These are phyloP conservation scores for Dryas drummondii DNA, from an alignment of 306 rosid genomes.

Conservation along the genomic window DNA sequence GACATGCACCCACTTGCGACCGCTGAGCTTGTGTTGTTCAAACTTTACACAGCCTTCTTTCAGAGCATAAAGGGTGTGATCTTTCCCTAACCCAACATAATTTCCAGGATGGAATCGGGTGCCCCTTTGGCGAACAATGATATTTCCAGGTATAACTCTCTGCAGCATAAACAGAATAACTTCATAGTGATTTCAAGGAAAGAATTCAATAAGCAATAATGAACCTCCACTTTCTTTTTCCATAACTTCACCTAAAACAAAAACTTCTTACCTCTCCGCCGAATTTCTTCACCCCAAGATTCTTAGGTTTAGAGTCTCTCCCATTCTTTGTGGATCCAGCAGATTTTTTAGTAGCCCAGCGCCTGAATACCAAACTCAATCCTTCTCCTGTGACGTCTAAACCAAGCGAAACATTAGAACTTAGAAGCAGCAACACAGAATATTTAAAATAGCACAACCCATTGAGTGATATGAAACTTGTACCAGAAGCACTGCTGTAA, in stretches of 20 bases:
- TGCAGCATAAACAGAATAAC: conserved; percentile 32
- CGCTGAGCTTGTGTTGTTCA: conserved; percentile 70
- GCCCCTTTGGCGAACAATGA: conserved; percentile 84
- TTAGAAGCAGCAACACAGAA: conserved; percentile 16
- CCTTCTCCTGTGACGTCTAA: conserved; percentile 73
- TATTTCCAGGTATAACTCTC: conserved; percentile 88
- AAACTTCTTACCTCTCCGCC: conserved; percentile 83
- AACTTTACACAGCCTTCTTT: conserved; percentile 85
- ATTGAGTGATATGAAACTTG: conserved; percentile 16
- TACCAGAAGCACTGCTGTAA: conserved; percentile 63
- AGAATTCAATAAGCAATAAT: not conserved
- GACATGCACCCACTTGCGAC: conserved; percentile 80
- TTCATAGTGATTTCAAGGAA: not conserved
- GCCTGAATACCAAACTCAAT: conserved; percentile 63
- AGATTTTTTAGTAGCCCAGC: conserved; percentile 88
- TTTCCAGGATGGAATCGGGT: conserved; percentile 94
- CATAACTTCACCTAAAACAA: not conserved
- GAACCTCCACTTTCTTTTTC: not conserved
- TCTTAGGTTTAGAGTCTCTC: conserved; percentile 85
- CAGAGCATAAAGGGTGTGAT: conserved; percentile 81
- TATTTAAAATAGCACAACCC: conserved; percentile 9
- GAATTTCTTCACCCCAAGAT: conserved; percentile 89
- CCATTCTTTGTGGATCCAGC: conserved; percentile 95
- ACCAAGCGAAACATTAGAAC: conserved; percentile 19
- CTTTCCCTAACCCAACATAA: conserved; percentile 82